Evolutionary conservation across 305 asterid genomes (phyloP), one percentile per base, ranked within the genome.

Genomic region (Petunia hybrid): DNA sequence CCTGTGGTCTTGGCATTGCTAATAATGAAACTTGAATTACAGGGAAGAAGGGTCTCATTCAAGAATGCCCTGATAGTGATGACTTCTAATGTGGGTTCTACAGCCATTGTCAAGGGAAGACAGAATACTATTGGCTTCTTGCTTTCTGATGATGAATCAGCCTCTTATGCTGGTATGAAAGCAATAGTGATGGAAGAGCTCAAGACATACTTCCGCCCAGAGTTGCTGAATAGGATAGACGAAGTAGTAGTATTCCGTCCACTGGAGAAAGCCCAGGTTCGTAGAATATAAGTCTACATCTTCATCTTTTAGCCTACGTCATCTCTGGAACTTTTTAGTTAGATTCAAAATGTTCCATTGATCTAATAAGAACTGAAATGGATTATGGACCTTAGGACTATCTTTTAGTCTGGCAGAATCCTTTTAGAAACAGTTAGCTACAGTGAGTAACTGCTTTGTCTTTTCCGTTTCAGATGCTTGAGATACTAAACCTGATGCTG

Each of bases 41-140:
- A 95, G 99, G 98, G 98, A 79, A 93, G 98, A 84, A 93, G 97
- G 88, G 99, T 95, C 35, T 95, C 99, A 46, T 95, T 95, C 84
- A 94, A 94, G 93, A 95, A 95, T 45, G 94, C 97, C 60, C 83
- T 95, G 84, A 80, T 95, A 67, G 92, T 95, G 83, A 94, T 95
- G 99, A 94, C 99, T 77, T 95, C 99, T 78, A 95, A 95, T 56
- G 87, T 95, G 62, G 98, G 99, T 64, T 95, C 99, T n/a, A 81
- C 91, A 77, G 98, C 98, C 82, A 92, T 95, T 70, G 97, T 92
- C 9, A 92, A 92, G 86, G 97, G 98, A 45, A 88, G 94, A 81
- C 83, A 82, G 48, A 94, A 87, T 68, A 70, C 91, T 36, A 86
- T 95, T 41, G 99, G 98, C 36, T 94, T 95, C 90, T 85, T 92